Evolutionary conservation across 441 rosid genomes (phyloP).

Genomic region (Lagerstroemia fauriei): DNA sequence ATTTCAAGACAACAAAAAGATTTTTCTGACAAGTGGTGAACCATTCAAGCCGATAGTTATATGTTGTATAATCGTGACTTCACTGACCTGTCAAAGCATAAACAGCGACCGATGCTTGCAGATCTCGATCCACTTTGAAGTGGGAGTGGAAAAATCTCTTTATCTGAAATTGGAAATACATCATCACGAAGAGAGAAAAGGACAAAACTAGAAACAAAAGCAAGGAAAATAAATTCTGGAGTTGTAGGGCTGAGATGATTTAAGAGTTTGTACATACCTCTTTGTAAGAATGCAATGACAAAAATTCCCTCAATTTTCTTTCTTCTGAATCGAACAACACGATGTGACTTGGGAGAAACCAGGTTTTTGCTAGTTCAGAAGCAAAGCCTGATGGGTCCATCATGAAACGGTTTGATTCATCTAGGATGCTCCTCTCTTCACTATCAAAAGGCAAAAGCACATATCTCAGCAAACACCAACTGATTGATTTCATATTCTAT

Average conservation of each 20-base stretch:
- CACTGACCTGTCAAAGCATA: slow-evolving; percentile 40
- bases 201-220: slow-evolving; percentile 7
- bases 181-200: slow-evolving; percentile 1
- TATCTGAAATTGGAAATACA: slow-evolving; percentile 36
- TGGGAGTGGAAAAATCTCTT: slow-evolving; percentile 80
- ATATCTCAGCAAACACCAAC: not conserved
- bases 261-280: slow-evolving; percentile 46
- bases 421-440: slow-evolving; percentile 57
- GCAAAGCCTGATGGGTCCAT: slow-evolving; percentile 64
- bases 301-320: slow-evolving; percentile 49
- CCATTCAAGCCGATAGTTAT: not conserved
- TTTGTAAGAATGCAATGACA: slow-evolving; percentile 59
- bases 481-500: not conserved
- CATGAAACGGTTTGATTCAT: slow-evolving; percentile 70
- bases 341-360: slow-evolving; percentile 73
- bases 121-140: slow-evolving; percentile 84
- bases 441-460: slow-evolving; percentile 37
- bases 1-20: not conserved
- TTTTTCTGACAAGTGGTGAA: not conserved
- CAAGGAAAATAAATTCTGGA: not conserved
- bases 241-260: not conserved
- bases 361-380: slow-evolving; percentile 50
- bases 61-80: not conserved
- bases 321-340: slow-evolving; percentile 73
- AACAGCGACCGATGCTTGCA: slow-evolving; percentile 71